Conservation (phyloP, 1,284 basidiomycete species). For the Malassezia cuniculi region DNA sequence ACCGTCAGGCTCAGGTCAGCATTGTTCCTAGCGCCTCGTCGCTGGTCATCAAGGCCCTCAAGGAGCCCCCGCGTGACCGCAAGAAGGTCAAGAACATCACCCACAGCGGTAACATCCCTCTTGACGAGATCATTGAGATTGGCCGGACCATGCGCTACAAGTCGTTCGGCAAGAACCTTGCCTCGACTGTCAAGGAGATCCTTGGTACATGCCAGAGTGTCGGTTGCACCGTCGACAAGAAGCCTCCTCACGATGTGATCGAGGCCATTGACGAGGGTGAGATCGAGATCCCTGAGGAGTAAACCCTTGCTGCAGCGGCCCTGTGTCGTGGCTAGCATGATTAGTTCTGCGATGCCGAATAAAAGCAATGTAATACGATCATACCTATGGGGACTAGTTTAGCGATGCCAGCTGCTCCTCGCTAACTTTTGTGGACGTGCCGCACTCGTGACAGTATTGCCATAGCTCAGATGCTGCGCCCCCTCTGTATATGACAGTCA, state of each 20-base stretch:
- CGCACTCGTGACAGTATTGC: conserved; percentile 26
- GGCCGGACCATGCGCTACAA: conserved; percentile 92
- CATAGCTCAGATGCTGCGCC: conserved; percentile 25
- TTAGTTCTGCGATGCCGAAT: too few species aligned
- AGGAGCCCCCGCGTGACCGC: conserved; percentile 96
- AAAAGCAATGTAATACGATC: conserved; percentile 16
- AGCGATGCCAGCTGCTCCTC: conserved; percentile 7
- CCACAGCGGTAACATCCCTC: conserved; percentile 83
- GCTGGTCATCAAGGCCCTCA: conserved; percentile 94
- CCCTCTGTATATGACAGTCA: conserved; percentile 26
- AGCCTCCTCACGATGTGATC: conserved; percentile 85
- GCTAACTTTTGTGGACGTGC: conserved; percentile 13
- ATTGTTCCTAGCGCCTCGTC: conserved; percentile 97
- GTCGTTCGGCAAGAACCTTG: conserved; percentile 81
- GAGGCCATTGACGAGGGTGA: conserved; percentile 91
- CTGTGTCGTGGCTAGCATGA: conserved; percentile 2
- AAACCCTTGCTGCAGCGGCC: too few species aligned
- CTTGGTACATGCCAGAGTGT: conserved; percentile 59
- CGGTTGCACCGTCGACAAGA: conserved; percentile 91
- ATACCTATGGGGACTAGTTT: conserved; percentile 7
- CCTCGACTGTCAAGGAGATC: conserved; percentile 68
- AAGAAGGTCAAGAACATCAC: conserved; percentile 99
- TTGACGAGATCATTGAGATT: conserved; percentile 86
- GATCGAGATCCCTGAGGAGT: conserved; percentile 51
- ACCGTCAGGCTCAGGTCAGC: conserved; percentile 92